phyloP scores from a whole-genome alignment of 202 grass and related monocot genomes.

The Setaria viridis region DNA sequence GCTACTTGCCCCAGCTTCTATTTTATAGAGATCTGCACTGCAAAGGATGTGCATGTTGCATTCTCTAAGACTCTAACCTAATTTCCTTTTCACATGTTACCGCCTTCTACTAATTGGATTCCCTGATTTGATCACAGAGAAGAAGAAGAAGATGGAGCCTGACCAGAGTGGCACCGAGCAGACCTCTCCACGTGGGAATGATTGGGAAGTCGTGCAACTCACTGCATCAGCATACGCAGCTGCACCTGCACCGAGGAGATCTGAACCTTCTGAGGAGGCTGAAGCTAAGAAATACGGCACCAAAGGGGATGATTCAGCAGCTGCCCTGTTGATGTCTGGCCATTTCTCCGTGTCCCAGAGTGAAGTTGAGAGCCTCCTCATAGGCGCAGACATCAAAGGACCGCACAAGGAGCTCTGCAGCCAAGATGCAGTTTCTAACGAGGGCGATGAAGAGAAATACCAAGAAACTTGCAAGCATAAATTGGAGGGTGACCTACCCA shows the following conservation, averaged over 20 bases:
- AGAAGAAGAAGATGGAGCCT: conserved; percentile 55
- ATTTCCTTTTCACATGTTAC: background rate
- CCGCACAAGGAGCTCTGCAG: conserved; percentile 32
- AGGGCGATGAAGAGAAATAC: conserved; percentile 1
- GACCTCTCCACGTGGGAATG: conserved; percentile 47
- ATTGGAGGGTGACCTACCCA: conserved; percentile 39
- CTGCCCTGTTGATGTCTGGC: conserved; percentile 62
- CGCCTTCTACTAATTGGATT: background rate
- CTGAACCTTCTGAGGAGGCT: conserved; percentile 41
- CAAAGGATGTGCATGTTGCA: background rate
- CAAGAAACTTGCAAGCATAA: conserved; percentile 47
- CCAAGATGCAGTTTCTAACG: conserved; percentile 31
- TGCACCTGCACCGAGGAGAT: conserved; percentile 37
- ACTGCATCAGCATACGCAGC: conserved; percentile 70
- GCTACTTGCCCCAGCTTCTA: background rate
- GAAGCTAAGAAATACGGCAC: conserved; percentile 52
- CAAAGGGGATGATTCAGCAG: conserved; percentile 50
- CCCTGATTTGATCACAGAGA: conserved; percentile 6
- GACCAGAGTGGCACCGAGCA: conserved; percentile 27
- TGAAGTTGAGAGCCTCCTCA: conserved; percentile 55
- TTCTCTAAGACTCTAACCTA: background rate
- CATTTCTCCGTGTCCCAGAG: conserved; percentile 62
- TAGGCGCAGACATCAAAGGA: conserved; percentile 42
- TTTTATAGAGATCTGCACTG: background rate
- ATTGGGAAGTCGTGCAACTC: conserved; percentile 90